Evolutionary conservation across 495 filamentous ascomycete genomes (phyloP).

Genomic region (Aspergillus nanangensis): DNA sequence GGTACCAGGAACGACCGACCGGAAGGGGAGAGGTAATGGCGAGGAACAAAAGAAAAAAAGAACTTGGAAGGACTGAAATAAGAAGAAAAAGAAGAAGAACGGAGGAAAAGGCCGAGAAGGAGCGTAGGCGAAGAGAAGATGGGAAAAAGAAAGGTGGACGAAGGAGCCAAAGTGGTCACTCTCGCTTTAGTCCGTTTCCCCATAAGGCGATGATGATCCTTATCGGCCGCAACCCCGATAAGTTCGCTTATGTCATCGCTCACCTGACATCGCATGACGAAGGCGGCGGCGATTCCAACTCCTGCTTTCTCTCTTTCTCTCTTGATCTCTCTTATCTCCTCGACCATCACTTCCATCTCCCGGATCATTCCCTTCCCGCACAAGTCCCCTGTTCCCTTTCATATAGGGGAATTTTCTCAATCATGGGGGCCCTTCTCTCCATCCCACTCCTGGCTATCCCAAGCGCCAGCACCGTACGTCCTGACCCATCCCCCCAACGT

Average conservation of each 20-base stretch:
- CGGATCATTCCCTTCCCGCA: neutral
- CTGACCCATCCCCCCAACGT: too few species aligned
- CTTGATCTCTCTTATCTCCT: too few species aligned
- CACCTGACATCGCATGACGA: slow-evolving; percentile 17
- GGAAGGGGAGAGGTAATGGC: neutral
- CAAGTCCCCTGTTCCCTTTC: too few species aligned
- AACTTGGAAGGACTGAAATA: neutral
- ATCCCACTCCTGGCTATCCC: slow-evolving; percentile 85
- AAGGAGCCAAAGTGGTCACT: neutral
- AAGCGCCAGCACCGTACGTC: slow-evolving; percentile 76
- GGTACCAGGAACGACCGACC: too few species aligned
- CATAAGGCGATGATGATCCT: neutral
- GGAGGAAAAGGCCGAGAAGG: neutral
- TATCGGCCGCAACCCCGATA: too few species aligned
- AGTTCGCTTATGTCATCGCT: neutral
- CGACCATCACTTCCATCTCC: neutral
- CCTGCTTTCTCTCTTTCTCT: neutral
- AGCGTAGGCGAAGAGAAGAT: neutral
- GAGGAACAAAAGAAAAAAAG: slow-evolving; percentile 1
- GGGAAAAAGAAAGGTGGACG: neutral
- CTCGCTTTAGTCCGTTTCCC: too few species aligned
- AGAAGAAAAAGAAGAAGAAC: neutral
- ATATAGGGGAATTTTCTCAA: too few species aligned
- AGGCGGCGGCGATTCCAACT: slow-evolving; percentile 5
- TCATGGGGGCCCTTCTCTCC: slow-evolving; percentile 90